A percentile compares a stretch with the other conserved stretches of the same genome.
Conservation (phyloP, 1,139 yeast genomes). For the Zhuliangozyma blackwelliae region DNA sequence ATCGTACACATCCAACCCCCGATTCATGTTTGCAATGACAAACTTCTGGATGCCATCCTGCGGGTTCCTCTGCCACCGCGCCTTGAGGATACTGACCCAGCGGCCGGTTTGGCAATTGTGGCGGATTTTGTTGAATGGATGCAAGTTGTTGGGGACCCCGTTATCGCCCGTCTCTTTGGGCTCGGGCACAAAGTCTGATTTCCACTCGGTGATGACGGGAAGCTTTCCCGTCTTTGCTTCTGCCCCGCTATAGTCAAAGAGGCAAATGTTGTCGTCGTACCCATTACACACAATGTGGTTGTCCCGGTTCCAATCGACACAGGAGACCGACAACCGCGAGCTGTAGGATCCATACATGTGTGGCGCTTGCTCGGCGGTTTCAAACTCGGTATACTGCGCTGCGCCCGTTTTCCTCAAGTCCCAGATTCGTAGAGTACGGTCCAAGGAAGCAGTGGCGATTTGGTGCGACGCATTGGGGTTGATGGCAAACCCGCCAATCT, state of each 20-base stretch:
- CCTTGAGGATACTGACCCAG: constrained; percentile 90
- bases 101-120: constrained; percentile 96
- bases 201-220: constrained; percentile 26
- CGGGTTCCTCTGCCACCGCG: constrained; percentile 76
- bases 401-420: constrained; percentile 57
- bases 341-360: constrained; percentile 59
- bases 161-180: constrained; percentile 18
- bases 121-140: constrained; percentile 57
- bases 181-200: constrained; percentile 16
- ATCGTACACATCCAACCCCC: constrained; percentile 76
- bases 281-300: constrained; percentile 88
- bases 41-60: constrained; percentile 74
- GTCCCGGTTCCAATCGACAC: constrained; percentile 77
- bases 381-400: constrained; percentile 38
- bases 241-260: constrained; percentile 32
- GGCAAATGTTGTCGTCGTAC: constrained; percentile 77
- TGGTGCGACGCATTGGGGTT: constrained; percentile 61
- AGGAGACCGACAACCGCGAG: constrained; percentile 76
- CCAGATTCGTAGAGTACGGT: constrained; percentile 80
- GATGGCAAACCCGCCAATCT: constrained; percentile 81
- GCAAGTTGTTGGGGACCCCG: constrained; percentile 30
- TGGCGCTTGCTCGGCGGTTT: constrained; percentile 35
- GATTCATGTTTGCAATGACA: constrained; percentile 88
- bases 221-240: not conserved
- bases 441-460: constrained; percentile 84